Base-by-base conservation (phyloP, 2,329 filamentous ascomycete genomes). In the Daldinia sp. region DNA sequence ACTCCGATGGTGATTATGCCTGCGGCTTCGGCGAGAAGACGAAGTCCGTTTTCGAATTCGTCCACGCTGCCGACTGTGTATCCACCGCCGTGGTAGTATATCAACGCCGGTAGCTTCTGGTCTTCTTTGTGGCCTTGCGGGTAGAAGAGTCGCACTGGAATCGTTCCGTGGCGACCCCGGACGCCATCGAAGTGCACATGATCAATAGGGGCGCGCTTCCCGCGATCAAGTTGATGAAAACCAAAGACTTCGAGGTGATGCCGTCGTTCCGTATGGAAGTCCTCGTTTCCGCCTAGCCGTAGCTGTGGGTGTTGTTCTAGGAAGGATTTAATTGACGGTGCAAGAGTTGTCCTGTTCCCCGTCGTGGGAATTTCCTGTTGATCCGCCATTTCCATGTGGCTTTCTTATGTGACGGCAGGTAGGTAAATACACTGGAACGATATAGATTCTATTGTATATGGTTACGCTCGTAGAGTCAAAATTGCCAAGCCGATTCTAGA, bases 1-100 rank as follows among this genome's bases (percentile, higher is more conserved):
- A 77, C 71, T 37, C 67, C 74, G 58, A 74, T 76, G 7, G 75
- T 71, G 29, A 68, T 64, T n/a, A 67, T 52, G 10, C 64, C 68
- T 15, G 68, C 61, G 4, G 50, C 68, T 57, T 75, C 74, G 19
- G 74, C 72, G 19, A 76, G 41, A 13, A 77, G 58, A 21, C 75
- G 67, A 39, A 75, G 66, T 5, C 76, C 74, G 30, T 78, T 75
- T 58, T 78, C 75, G 50, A 77, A 78, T 43, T 79, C 76, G 43
- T 79, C 73, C 7, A 77, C 73, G n/a, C 68, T 70, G 11, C 76
- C 76, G 23, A 78, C 71, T 1, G 75, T 77, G 63, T 77, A 79
- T 1, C 77, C 75, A 7, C 76, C 76, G 8, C 76, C 74, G 54
- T 79, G 77, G 56, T 78, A 74, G 60, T 78, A 77, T 3, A 78